Base-by-base conservation (phyloP, 345 rosid genomes). In the Pistacia atlantica region DNA sequence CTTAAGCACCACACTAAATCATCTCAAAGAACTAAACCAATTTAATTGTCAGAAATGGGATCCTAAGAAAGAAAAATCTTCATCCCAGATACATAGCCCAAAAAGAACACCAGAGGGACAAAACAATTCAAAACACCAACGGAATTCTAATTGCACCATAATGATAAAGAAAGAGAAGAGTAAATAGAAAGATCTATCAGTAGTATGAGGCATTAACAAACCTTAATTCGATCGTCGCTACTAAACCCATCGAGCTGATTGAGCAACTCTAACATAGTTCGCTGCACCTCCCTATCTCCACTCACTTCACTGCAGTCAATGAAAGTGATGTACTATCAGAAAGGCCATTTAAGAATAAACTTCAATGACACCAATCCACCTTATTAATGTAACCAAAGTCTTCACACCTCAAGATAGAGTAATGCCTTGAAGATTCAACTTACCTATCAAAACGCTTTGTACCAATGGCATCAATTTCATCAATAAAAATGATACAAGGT, bases 201-300 rank as follows among this genome's bases (percentile, higher is more conserved):
- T 28, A 55, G 51, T 54, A 69, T 0, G 68, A 65, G 55, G 55
- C n/a, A 76, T 52, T 9, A 60, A 64, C 78, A 35, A 75, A 91
- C 99, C 97, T 97, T 97, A 75, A 97, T 94, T n/a, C 97, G 89
- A 38, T 97, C 98, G 78, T 97, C 99, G 12, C 99, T 97, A 62
- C 98, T 97, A 81, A 97, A 97, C 25, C 99, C 99, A 78, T 97
- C 99, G 59, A 97, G 99, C 84, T 97, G 99, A 77, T 97, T 94
- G 65, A 97, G 98, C 78, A 97, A 85, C 81, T 97, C 99, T 78
- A 97, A 83, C 99, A 97, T 97, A 55, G 99, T 97, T 75, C 99
- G 91, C 82, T 97, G 99, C 46, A 97, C 99, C 79, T 97, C 99
- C 87, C 98, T 90, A 77, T 97, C 99, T 85, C 98, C 99, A 65